Base-by-base conservation (phyloP, 306 rosid genomes). In the Quercus glauca region DNA sequence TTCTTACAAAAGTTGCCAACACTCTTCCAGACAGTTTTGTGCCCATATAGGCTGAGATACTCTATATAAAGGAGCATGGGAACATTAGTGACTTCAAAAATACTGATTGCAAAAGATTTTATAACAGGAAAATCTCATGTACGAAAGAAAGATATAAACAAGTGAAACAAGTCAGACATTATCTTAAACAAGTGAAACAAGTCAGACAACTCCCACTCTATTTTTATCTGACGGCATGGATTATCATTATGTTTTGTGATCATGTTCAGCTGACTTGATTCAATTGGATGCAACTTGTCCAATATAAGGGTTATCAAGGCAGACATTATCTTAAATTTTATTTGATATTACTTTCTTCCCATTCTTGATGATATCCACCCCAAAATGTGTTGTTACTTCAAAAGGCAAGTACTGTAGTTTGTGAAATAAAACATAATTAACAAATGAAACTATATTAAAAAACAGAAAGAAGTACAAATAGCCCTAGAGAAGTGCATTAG, bases 401-500 rank as follows among this genome's bases (percentile, higher is more conserved):
- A 79, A 69, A 7, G 73, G 79, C 74, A 80, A 81, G 76, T 69
- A 33, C 78, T 82, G 73, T 49, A 28, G 83, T 80, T 90, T 86
- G 85, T 37, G 83, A 83, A 74, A 76, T 61, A 71, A 37, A n/a
- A 37, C 37, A 67, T 78, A 61, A 29, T 41, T 23, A 43, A 55
- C n/a, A 78, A 52, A 85, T 15, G 29, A 4, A 69, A 84, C 51
- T 12, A 41, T n/a, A 18, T 69, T 52, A 21, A 72, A 19, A 45
- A 55, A 70, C 63, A 53, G 45, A 64, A 76, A 20, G 4, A 52
- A 59, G 83, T 23, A 60, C 76, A 29, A 61, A 77, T 33, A 31
- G 1, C 56, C 87, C 79, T 83, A 65, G 84, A 84, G 82, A 84
- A 72, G 60, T 77, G 80, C 78, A 84, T 74, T 37, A 58, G 74